Evolutionary conservation across 306 rosid genomes (phyloP).

Genomic region (Begonia fuchsioides): DNA sequence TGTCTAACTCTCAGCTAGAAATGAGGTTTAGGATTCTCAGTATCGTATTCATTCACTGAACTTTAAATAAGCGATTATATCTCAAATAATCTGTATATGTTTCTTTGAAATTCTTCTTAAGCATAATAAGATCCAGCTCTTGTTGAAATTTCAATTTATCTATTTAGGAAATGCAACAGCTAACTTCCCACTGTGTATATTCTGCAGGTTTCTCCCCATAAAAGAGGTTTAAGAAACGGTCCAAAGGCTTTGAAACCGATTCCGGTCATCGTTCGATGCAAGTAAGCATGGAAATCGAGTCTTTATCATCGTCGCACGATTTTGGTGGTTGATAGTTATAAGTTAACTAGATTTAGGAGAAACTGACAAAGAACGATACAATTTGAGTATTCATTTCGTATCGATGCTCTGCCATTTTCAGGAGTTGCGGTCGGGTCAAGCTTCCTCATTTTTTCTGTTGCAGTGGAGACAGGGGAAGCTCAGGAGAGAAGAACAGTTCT

Average conservation of each 20-base stretch:
- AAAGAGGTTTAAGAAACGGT: constrained; percentile 64
- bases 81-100: neutral
- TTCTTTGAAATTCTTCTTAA: constrained; percentile 1
- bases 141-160: neutral
- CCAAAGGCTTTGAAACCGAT: constrained; percentile 72
- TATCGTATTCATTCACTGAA: too few relatives aligned
- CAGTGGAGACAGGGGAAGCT: constrained; percentile 26
- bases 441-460: constrained; percentile 52
- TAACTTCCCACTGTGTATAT: neutral
- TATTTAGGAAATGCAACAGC: too few relatives aligned
- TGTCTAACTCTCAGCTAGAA: neutral
- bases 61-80: too few relatives aligned
- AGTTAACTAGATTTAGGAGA: too few relatives aligned
- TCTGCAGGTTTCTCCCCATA: constrained; percentile 28
- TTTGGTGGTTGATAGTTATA: too few relatives aligned
- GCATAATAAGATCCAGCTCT: neutral
- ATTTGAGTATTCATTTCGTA: neutral
- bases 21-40: neutral
- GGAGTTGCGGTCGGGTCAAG: constrained; percentile 43
- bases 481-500: constrained; percentile 16
- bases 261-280: constrained; percentile 69
- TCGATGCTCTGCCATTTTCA: constrained; percentile 9
- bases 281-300: constrained; percentile 19
- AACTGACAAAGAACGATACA: too few relatives aligned
- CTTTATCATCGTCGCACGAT: too few relatives aligned